Evolutionary conservation across 805 yeast species (phyloP), one percentile per base, ranked within the genome.

Genomic region (Yarrowia divulgata): DNA sequence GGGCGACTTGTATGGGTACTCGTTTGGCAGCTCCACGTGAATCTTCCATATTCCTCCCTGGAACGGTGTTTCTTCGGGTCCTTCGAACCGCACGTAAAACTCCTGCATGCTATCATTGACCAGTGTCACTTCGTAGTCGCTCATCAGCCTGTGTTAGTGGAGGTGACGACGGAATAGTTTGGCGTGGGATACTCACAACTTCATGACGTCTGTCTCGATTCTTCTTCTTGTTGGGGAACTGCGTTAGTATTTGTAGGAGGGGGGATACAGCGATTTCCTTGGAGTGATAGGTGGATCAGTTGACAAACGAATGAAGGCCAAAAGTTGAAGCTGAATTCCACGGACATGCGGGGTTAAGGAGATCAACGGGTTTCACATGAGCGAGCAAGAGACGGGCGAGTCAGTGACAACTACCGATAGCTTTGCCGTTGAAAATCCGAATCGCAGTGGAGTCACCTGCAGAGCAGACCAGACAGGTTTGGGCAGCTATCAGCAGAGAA

Each of bases 131-230:
- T 93, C 94, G 77, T 88, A 94, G 79, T 91, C 93, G 80, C 97
- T 90, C 97, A 92, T 93, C 79, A 94, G 77, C 48, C 88, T 85
- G 58, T n/a, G 16, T 7, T 67, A 43, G 42, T 3, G 37, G 34
- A n/a, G 4, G n/a, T 5, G 49, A 19, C 35, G 10, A 3, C 6
- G n/a, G 14, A 23, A 14, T 2, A n/a, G 4, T 46, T 23, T 23
- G 29, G 29, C 29, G 29, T 23, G 9, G 34, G 42, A 43, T 40
- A 83, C 89, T 76, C 79, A 90, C 85, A 94, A 83, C 78, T 93
- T 95, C 97, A 91, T 93, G 58, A 94, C 98, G 78, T 94, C 99
- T 37, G 95, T 91, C 76, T 93, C 97, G 73, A 95, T 93, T 62
- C 96, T 84, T 77, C 92, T 84, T 57, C 64, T 42, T 74, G 87